These are phyloP conservation scores for Bruguiera gymnorhiza DNA, from an alignment of 345 rosid genomes.

Conservation along the genomic window DNA sequence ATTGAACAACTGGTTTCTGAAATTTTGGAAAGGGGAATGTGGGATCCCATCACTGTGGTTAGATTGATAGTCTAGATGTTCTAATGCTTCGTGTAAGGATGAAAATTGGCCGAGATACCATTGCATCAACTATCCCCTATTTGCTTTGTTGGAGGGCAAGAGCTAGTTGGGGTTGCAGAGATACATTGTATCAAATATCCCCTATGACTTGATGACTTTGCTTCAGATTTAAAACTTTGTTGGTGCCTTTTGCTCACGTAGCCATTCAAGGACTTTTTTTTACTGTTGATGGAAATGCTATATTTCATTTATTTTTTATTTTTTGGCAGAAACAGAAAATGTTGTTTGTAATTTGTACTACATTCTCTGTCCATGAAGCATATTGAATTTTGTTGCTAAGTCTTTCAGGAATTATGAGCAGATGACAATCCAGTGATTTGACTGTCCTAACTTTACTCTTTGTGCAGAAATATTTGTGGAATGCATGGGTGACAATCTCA, in stretches of 20 bases:
- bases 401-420: background rate
- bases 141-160: background rate
- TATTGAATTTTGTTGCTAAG: background rate
- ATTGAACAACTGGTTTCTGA: background rate
- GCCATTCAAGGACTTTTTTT: no score
- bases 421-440: slow-evolving; percentile 2
- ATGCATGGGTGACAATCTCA: slow-evolving; percentile 75
- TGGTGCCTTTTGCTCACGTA: no score
- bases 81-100: background rate
- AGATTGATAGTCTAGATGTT: background rate
- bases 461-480: slow-evolving; percentile 70
- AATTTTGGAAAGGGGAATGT: background rate
- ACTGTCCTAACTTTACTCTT: slow-evolving; percentile 12
- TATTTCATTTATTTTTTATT: no score
- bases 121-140: background rate
- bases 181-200: no score
- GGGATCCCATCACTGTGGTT: background rate
- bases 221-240: no score
- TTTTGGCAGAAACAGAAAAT: no score
- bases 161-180: background rate
- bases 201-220: no score
- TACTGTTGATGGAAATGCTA: no score
- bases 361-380: background rate
- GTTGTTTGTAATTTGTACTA: no score
- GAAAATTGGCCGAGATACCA: background rate